These are phyloP conservation scores for Silene conica DNA, from an alignment of 148 eudicot species.

Conservation along the genomic window DNA sequence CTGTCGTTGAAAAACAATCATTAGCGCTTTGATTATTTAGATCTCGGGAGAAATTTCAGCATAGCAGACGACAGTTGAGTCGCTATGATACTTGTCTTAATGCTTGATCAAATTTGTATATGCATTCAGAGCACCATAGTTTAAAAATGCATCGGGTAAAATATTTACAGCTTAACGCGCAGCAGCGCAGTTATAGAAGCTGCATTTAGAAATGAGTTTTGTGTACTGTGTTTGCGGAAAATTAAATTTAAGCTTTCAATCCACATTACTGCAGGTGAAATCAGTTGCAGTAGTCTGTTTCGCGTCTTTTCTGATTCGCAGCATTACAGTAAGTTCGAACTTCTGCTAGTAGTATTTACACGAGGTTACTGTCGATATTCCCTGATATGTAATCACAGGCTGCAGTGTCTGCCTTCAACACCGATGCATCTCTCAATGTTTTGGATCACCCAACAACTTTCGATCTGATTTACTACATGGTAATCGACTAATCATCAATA, in stretches of 20 bases:
- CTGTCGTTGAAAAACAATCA: too few relatives aligned
- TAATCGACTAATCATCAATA: neutral
- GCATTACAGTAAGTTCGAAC: constrained; percentile 64
- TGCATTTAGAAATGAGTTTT: too few relatives aligned
- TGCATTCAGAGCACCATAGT: too few relatives aligned
- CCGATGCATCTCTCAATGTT: constrained; percentile 74
- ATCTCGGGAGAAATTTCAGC: too few relatives aligned
- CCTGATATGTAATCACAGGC: constrained; percentile 39
- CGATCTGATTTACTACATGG: constrained; percentile 51
- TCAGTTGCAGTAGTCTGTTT: constrained; percentile 82
- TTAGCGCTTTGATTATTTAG: too few relatives aligned
- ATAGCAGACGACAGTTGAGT: too few relatives aligned
- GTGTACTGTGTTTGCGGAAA: too few relatives aligned
- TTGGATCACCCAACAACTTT: constrained; percentile 67
- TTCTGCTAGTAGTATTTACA: neutral
- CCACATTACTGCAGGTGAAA: constrained; percentile 59
- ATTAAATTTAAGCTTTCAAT: neutral
- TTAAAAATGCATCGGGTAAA: too few relatives aligned
- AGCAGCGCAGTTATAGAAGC: too few relatives aligned
- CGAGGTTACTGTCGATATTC: neutral
- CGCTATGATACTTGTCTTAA: too few relatives aligned
- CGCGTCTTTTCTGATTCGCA: constrained; percentile 77
- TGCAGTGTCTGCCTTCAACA: constrained; percentile 64
- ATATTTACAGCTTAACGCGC: too few relatives aligned
- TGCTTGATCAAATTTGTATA: too few relatives aligned